These are phyloP conservation scores for Wallacemonas rigidus DNA, from an alignment of 208 protist species.

Conservation along the genomic window DNA sequence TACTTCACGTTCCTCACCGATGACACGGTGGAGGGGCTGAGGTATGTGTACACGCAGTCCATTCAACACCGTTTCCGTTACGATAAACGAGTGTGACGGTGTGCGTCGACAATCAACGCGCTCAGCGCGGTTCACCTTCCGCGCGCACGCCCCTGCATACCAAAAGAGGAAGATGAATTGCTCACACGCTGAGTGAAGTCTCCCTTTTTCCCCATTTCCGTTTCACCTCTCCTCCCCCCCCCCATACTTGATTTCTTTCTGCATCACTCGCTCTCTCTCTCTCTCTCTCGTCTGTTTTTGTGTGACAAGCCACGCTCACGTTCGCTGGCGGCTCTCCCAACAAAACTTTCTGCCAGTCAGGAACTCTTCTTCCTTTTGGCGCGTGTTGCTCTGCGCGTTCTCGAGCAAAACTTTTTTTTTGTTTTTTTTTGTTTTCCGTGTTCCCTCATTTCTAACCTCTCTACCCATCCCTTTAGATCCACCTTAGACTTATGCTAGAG, in stretches of 20 bases:
- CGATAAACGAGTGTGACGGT: no score
- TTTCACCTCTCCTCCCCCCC: conserved; percentile 1
- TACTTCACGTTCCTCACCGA: no score
- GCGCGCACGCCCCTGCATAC: no score
- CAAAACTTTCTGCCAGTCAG: not conserved
- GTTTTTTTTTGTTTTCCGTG: conserved; percentile 12
- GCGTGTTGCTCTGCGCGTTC: not conserved
- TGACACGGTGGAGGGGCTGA: no score
- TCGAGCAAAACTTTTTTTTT: not conserved
- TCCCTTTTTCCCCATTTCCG: conserved; percentile 1
- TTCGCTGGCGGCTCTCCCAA: no score
- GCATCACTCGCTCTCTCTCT: not conserved
- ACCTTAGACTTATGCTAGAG: not conserved
- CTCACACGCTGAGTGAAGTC: no score
- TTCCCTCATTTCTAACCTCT: not conserved
- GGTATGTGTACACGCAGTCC: no score
- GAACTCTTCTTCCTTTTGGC: not conserved
- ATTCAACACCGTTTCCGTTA: no score
- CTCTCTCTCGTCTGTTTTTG: conserved; percentile 7
- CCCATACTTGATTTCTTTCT: not conserved
- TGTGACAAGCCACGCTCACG: not conserved
- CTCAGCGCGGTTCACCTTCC: no score
- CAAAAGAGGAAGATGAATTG: no score
- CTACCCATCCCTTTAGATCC: not conserved
- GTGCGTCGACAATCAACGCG: no score